Evolutionary conservation across 352 stramenopile genomes (phyloP).

Genomic region (Pythium aristosporum): DNA sequence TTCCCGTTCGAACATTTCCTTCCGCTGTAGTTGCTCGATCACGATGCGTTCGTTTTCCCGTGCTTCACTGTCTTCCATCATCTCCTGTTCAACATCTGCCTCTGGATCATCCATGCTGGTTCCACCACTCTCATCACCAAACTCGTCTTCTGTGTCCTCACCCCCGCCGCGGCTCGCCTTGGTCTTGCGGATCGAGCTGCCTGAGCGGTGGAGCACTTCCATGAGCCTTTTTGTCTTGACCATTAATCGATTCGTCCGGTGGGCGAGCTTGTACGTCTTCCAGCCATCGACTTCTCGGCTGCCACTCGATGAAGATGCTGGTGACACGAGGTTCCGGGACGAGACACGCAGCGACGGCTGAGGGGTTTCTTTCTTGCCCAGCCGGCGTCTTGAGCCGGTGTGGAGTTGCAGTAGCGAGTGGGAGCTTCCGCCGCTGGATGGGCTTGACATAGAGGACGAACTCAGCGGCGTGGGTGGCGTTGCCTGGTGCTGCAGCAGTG

Average conservation of each 20-base stretch:
- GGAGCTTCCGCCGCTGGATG: not conserved
- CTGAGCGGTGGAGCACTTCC: slow-evolving; percentile 26
- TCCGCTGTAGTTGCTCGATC: not conserved
- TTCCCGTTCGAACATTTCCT: slow-evolving; percentile 46
- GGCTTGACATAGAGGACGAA: slow-evolving; percentile 2
- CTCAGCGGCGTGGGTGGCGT: slow-evolving; percentile 5
- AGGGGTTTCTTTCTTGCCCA: slow-evolving; percentile 25
- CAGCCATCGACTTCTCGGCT: slow-evolving; percentile 35
- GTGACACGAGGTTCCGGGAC: slow-evolving; percentile 26
- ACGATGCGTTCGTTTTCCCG: not conserved
- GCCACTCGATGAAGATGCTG: slow-evolving; percentile 9
- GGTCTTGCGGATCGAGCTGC: slow-evolving; percentile 6
- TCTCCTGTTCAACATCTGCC: slow-evolving; percentile 13
- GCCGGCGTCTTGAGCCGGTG: slow-evolving; percentile 21
- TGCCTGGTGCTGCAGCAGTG: slow-evolving; percentile 1
- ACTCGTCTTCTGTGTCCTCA: not conserved
- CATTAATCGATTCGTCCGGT: slow-evolving; percentile 60
- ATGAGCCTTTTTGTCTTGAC: slow-evolving; percentile 57
- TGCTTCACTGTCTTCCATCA: not conserved
- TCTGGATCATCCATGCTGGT: not conserved
- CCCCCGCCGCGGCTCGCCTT: not conserved
- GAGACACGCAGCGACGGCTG: slow-evolving; percentile 22
- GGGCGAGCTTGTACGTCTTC: slow-evolving; percentile 61
- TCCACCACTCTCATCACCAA: not conserved
- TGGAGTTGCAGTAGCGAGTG: slow-evolving; percentile 9